A percentile compares a stretch with the other conserved stretches of the same genome.
Evolutionary conservation across 2,329 filamentous ascomycete genomes (phyloP).

Genomic region (Amylocarpus encephaloides): DNA sequence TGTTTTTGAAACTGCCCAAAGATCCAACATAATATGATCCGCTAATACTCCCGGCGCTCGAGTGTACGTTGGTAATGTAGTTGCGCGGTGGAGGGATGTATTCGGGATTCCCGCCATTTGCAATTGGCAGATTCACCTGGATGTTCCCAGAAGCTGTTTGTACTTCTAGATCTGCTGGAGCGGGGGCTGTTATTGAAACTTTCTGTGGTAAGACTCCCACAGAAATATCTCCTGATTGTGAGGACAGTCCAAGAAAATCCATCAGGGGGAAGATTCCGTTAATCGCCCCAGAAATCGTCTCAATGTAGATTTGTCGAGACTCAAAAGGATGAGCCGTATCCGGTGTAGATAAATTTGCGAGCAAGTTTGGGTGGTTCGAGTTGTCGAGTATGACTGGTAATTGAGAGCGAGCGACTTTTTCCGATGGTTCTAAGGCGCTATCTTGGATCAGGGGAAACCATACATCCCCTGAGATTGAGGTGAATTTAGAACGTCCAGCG

Average conservation of each 20-base stretch:
- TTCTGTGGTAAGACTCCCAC: constrained; percentile 20
- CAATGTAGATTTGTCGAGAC: constrained; percentile 23
- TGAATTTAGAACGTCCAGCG: constrained; percentile 15
- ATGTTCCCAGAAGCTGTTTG: constrained; percentile 23
- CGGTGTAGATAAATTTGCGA: background rate
- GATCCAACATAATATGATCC: constrained; percentile 27
- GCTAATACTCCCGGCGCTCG: constrained; percentile 21
- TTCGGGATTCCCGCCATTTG: constrained; percentile 1
- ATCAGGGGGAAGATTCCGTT: constrained; percentile 26
- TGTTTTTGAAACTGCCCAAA: constrained; percentile 16
- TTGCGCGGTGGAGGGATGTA: constrained; percentile 24
- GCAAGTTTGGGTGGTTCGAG: background rate
- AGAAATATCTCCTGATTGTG: constrained; percentile 23
- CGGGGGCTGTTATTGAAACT: constrained; percentile 17
- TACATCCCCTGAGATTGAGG: constrained; percentile 20
- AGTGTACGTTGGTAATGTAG: constrained; percentile 25
- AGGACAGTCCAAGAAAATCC: constrained; percentile 21
- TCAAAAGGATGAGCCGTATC: constrained; percentile 12
- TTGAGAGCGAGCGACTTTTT: constrained; percentile 1
- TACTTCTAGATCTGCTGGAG: constrained; percentile 23
- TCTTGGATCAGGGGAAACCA: constrained; percentile 17
- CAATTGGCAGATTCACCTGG: constrained; percentile 18
- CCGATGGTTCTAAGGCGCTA: background rate
- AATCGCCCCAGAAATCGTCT: constrained; percentile 27
- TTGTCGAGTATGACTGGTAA: background rate